Base-by-base conservation (phyloP, 106 monocot genomes). In the Triglochin maritima region DNA sequence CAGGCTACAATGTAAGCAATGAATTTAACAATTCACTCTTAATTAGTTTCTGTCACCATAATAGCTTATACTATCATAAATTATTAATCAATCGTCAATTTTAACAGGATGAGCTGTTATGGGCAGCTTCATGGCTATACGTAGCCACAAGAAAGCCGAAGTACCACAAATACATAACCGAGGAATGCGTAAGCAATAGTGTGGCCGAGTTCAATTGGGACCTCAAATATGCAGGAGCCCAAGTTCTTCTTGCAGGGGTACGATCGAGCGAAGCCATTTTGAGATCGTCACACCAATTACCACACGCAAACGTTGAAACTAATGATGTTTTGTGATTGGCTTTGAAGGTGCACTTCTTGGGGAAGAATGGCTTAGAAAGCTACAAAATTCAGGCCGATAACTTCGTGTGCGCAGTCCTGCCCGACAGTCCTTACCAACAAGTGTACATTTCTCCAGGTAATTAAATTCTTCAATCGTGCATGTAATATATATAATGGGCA, bases 171-270 rank as follows among this genome's bases (percentile, higher is more conserved):
- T 91, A 62, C 47, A 80, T 96, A 55, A 74, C 81, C 0, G 79
- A 88, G 45, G 84, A 96, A 66, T 81, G 78, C 63, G 79, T 96
- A 11, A 80, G 86, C 17, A 79, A 88, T 9, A 91, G 88, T 56
- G 96, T 91, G 1, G 86, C 85, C 6, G 96, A 96, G 50, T 96
- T 88, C 74, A 82, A 86, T 52, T 96, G 96, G 91, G 91, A 91
- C 67, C 82, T 96, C 60, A 91, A 96, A 50, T 96, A 75, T 64
- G 81, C 91, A 15, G 91, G 96, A 0, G 88, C 80, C 8, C 91
- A 96, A 77, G 57, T 96, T 44, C 83, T 96, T 41, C 88, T 96
- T 2, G 53, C 88, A 46, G 82, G 71, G 49, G 85, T 96, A 70
- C n/a, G n/a, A n/a, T n/a, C n/a, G n/a, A n/a, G n/a, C n/a, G n/a